Percentiles rank a stretch among this genome's conserved stretches.
phyloP scores from a whole-genome alignment of 1,139 yeast genomes.

The Yarrowia galli region DNA sequence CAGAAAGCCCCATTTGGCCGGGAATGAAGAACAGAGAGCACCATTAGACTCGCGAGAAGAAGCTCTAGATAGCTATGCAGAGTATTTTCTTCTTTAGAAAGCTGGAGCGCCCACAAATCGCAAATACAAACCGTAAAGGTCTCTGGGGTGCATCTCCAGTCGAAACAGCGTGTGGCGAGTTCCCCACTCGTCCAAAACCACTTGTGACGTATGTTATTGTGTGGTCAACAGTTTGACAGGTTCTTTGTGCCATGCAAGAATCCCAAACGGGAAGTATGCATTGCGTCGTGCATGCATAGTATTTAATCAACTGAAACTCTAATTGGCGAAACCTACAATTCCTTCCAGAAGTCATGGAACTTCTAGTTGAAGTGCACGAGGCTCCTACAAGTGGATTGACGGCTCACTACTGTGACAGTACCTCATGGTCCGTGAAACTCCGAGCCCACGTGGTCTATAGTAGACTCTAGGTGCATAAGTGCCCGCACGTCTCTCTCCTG shows the following conservation, averaged over 20 bases:
- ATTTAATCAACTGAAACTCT: neutral
- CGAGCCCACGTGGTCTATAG: too few species aligned
- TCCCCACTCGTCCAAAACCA: constrained; percentile 24
- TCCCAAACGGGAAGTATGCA: constrained; percentile 35
- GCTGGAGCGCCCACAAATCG: neutral
- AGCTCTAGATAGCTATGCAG: neutral
- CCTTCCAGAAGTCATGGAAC: constrained; percentile 29
- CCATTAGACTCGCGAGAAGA: neutral
- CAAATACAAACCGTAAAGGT: neutral
- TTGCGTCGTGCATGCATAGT: constrained; percentile 9
- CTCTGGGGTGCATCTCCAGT: neutral
- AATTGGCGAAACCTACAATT: constrained; percentile 10
- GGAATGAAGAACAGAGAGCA: neutral
- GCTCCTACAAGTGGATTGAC: too few species aligned
- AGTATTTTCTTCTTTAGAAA: neutral
- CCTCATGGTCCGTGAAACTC: too few species aligned
- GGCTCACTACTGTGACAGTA: too few species aligned
- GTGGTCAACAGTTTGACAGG: constrained; percentile 19
- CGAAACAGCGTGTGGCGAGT: constrained; percentile 4
- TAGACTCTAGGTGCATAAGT: too few species aligned
- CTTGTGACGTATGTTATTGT: constrained; percentile 3
- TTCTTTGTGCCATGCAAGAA: constrained; percentile 18
- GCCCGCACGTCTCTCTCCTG: too few species aligned
- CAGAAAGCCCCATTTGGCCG: too few species aligned
- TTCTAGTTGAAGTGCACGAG: neutral